phyloP scores from a whole-genome alignment of 2,329 filamentous ascomycete species.

The Fusarium humuli region DNA sequence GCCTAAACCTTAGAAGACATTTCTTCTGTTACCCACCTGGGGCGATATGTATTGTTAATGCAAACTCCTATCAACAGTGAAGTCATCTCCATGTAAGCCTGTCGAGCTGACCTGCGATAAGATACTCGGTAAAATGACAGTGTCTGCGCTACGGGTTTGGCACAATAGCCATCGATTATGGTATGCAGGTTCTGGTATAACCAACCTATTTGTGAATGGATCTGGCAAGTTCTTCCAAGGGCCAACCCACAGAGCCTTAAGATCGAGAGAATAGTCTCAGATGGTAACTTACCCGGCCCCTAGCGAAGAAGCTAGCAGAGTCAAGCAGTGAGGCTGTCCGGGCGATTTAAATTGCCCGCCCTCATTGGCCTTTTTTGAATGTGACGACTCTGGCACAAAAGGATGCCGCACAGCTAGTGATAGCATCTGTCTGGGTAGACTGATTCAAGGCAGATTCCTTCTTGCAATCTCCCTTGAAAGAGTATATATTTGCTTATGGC shows the following conservation, averaged over 20 bases:
- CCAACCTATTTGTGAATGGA: neutral
- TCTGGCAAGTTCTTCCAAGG: neutral
- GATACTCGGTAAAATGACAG: neutral
- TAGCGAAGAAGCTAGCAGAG: neutral
- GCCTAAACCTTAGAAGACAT: too few species aligned
- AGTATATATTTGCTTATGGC: neutral
- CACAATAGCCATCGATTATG: neutral
- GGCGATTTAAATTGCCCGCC: neutral
- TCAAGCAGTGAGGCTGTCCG: slow-evolving; percentile 1
- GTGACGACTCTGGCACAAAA: neutral
- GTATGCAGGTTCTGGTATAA: neutral
- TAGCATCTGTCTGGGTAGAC: neutral
- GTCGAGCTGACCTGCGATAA: neutral
- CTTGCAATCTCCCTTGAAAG: neutral
- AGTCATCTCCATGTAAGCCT: neutral
- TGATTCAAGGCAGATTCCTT: neutral
- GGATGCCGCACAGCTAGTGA: neutral
- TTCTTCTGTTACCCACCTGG: too few species aligned
- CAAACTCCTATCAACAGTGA: neutral
- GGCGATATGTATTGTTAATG: neutral
- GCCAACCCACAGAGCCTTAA: neutral
- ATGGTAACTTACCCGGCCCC: neutral
- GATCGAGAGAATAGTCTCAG: neutral
- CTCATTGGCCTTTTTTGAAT: neutral
- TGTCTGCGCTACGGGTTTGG: neutral